Conservation (phyloP, 306 rosid genomes). For the Trifolium fragiferum region DNA sequence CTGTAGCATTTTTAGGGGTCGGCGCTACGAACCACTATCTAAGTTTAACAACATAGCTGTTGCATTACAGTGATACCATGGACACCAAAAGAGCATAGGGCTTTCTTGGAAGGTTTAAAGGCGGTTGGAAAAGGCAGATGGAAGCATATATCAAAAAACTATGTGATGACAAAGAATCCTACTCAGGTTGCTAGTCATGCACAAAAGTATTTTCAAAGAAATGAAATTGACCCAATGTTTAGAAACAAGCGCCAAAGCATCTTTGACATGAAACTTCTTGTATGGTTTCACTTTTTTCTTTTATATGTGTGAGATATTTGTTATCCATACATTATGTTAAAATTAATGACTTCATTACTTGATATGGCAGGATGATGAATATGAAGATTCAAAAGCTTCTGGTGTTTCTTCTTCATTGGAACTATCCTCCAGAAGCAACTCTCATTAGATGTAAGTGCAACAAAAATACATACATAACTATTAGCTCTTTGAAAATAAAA, state of each 20-base stretch:
- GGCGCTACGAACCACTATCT: too few species aligned
- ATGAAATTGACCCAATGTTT: too few species aligned
- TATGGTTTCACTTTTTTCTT: neutral
- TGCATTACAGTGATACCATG: conserved; percentile 53
- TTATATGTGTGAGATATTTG: neutral
- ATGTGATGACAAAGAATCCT: conserved; percentile 59
- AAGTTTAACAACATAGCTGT: neutral
- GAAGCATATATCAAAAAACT: conserved; percentile 63
- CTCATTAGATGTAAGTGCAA: too few species aligned
- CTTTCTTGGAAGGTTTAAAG: conserved; percentile 59
- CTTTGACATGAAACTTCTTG: neutral
- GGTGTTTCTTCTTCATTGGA: neutral
- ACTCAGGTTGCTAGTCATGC: conserved; percentile 82
- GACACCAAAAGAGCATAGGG: conserved; percentile 60
- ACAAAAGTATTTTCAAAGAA: conserved; percentile 44
- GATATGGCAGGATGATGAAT: neutral
- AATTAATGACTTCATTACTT: neutral
- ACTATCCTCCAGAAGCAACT: too few species aligned
- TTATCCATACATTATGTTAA: neutral
- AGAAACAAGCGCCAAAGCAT: neutral
- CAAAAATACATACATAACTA: too few species aligned
- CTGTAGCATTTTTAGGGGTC: too few species aligned
- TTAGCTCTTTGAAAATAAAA: too few species aligned
- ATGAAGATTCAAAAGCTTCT: neutral
- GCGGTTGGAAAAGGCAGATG: conserved; percentile 64